These are phyloP conservation scores for Phytopythium delawarense DNA, from an alignment of 352 stramenopile genomes.

Conservation along the genomic window DNA sequence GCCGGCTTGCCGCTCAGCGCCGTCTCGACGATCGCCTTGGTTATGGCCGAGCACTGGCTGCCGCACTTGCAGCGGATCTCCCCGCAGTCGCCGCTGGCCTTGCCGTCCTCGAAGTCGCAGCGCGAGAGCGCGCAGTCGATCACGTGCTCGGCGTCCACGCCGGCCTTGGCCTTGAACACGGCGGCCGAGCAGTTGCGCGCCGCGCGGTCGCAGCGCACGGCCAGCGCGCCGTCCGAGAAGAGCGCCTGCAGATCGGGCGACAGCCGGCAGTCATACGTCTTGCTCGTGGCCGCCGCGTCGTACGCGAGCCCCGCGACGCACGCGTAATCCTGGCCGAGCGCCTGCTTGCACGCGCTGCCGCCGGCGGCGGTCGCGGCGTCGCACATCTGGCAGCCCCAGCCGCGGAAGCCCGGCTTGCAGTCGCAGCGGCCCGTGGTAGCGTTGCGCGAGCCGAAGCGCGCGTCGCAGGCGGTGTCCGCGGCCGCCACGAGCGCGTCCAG, in stretches of 20 bases:
- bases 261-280: conserved; percentile 69
- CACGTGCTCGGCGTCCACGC: conserved; percentile 45
- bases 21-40: conserved; percentile 62
- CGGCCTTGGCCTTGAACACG: conserved; percentile 57
- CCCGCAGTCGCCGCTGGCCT: conserved; percentile 32
- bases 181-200: conserved; percentile 49
- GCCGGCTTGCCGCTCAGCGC: conserved; percentile 63
- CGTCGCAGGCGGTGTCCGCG: conserved; percentile 28
- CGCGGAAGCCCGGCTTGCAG: conserved; percentile 53
- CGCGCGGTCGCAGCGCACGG: conserved; percentile 50
- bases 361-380: conserved; percentile 8
- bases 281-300: conserved; percentile 33
- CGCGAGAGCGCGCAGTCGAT: conserved; percentile 63
- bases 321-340: conserved; percentile 29
- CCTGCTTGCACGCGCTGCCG: conserved; percentile 25
- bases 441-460: conserved; percentile 55
- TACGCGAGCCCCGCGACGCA: conserved; percentile 55
- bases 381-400: conserved; percentile 66
- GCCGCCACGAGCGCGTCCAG: conserved; percentile 3
- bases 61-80: conserved; percentile 68
- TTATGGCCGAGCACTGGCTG: conserved; percentile 47
- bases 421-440: conserved; percentile 47
- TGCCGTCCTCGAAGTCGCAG: conserved; percentile 44
- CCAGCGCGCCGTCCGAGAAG: conserved; percentile 61
- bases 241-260: conserved; percentile 50